These are phyloP conservation scores for Globisporangium sylvaticum DNA, from an alignment of 352 stramenopile genomes.

Conservation along the genomic window DNA sequence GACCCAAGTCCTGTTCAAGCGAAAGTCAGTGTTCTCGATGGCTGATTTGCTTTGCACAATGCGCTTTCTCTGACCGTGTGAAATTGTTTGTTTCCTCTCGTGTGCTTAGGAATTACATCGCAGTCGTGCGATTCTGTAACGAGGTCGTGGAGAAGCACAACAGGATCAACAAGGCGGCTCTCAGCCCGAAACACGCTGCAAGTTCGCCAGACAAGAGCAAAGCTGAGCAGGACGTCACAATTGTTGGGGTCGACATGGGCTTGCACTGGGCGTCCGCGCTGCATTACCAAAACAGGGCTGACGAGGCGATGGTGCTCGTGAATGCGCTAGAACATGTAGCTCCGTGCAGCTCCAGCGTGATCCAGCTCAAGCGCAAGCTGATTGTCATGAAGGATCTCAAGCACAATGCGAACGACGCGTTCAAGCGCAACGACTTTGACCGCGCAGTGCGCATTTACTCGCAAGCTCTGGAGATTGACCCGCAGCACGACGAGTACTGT, in stretches of 20 bases:
- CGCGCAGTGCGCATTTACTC: constrained; percentile 57
- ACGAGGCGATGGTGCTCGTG: constrained; percentile 54
- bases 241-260: constrained; percentile 63
- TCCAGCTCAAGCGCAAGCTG: constrained; percentile 64
- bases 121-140: constrained; percentile 47
- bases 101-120: constrained; percentile 41
- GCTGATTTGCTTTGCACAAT: not conserved
- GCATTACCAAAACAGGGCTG: constrained; percentile 71
- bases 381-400: constrained; percentile 68
- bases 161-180: constrained; percentile 9
- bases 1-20: constrained; percentile 48
- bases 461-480: constrained; percentile 59
- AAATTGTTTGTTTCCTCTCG: not conserved
- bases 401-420: constrained; percentile 60
- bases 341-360: constrained; percentile 66
- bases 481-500: constrained; percentile 66
- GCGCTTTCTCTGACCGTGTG: not conserved
- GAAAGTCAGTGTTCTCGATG: constrained; percentile 43
- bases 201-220: constrained; percentile 3
- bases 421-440: constrained; percentile 52
- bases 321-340: constrained; percentile 54
- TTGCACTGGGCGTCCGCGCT: constrained; percentile 50
- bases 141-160: constrained; percentile 54
- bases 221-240: constrained; percentile 34
- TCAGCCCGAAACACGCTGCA: not conserved